Conservation (phyloP, 257 asterid species). For the Solanum microdontum region DNA sequence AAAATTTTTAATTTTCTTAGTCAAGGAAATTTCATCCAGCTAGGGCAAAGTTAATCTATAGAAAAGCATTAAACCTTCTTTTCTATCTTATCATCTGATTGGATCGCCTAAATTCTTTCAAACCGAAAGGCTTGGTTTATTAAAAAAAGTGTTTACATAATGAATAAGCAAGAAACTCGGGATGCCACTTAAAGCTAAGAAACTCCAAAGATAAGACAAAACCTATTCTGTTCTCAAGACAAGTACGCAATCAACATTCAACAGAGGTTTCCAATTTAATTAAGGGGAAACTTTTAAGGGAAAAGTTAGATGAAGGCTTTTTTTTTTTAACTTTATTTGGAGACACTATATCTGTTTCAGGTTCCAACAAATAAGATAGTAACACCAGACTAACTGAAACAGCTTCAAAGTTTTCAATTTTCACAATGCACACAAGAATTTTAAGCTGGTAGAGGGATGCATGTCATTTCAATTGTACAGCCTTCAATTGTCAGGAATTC, state of each 20-base stretch:
- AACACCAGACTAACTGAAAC: background rate
- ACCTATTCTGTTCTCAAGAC: background rate
- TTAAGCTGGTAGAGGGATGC: background rate
- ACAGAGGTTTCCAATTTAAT: background rate
- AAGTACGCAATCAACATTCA: background rate
- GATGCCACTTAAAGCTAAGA: background rate
- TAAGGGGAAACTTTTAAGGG: background rate
- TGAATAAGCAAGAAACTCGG: background rate
- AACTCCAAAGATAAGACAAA: background rate
- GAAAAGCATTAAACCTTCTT: background rate
- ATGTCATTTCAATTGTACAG: background rate
- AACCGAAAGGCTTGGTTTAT: too few relatives aligned
- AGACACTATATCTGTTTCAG: background rate
- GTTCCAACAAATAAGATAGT: background rate
- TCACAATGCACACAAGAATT: background rate
- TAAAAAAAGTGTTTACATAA: background rate
- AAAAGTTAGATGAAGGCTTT: background rate
- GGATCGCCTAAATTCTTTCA: background rate
- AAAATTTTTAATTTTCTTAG: background rate
- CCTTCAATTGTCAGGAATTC: background rate
- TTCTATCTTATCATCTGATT: background rate
- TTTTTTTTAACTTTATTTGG: background rate
- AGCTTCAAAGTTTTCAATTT: background rate
- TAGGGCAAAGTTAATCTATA: background rate
- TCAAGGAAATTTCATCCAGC: background rate